A percentile compares a stretch with the other conserved stretches of the same genome.
Conservation (phyloP, 139 green algal genomes). For the Desmodesmus armatus region DNA sequence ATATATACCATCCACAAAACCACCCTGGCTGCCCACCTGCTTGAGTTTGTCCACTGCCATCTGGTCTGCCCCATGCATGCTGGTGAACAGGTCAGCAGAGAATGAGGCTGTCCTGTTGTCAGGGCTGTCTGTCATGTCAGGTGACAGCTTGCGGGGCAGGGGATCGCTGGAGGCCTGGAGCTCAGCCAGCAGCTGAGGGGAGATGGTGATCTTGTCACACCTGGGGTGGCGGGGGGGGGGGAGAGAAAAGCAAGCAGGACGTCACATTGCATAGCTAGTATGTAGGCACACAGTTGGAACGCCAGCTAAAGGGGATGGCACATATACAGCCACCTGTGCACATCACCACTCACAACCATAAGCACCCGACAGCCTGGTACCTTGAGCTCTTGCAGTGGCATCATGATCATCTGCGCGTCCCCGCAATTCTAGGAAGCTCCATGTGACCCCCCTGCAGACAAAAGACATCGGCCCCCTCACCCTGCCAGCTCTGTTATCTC, state of each 20-base stretch:
- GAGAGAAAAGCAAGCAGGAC: background rate
- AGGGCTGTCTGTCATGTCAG: slow-evolving; percentile 34
- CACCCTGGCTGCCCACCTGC: slow-evolving; percentile 17
- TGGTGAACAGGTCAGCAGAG: slow-evolving; percentile 61
- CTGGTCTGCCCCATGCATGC: slow-evolving; percentile 76
- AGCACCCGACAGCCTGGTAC: too few relatives aligned
- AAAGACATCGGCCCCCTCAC: too few relatives aligned
- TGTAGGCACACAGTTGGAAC: too few relatives aligned
- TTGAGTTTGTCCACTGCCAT: slow-evolving; percentile 92
- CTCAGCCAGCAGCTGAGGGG: slow-evolving; percentile 84
- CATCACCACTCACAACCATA: too few relatives aligned
- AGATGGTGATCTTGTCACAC: slow-evolving; percentile 94
- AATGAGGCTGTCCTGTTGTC: slow-evolving; percentile 43
- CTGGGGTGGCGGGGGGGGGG: too few relatives aligned
- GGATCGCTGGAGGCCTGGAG: slow-evolving; percentile 75
- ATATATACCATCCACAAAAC: background rate
- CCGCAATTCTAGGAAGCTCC: too few relatives aligned
- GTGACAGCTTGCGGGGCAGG: slow-evolving; percentile 79
- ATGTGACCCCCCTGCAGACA: too few relatives aligned
- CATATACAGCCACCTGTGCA: too few relatives aligned
- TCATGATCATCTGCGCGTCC: too few relatives aligned
- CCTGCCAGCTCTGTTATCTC: slow-evolving; percentile 89
- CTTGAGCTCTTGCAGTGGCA: too few relatives aligned
- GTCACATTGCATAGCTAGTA: too few relatives aligned
- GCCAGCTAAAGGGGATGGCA: too few relatives aligned